Conservation (phyloP, 257 asterid genomes). For the Solanum appendiculatum region DNA sequence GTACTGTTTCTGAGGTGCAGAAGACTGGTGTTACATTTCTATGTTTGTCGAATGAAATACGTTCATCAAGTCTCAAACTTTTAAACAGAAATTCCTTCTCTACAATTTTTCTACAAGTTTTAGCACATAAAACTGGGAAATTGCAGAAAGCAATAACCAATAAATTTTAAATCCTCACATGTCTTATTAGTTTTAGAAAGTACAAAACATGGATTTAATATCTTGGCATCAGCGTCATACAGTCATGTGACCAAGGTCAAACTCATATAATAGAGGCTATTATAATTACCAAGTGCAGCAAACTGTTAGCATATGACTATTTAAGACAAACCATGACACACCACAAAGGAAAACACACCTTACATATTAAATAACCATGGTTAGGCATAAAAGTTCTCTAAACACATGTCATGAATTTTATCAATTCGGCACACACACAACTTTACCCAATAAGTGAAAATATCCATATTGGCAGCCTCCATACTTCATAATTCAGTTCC, state of each 20-base stretch:
- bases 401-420: background rate
- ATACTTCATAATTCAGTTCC: background rate
- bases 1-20: background rate
- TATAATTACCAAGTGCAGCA: background rate
- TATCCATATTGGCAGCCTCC: background rate
- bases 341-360: background rate
- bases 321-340: background rate
- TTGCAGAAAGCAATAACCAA: background rate
- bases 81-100: background rate
- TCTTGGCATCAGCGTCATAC: background rate
- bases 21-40: background rate
- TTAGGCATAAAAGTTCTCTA: background rate
- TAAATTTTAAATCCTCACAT: background rate
- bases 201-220: background rate
- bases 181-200: background rate
- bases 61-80: background rate
- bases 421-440: background rate
- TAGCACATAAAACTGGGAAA: background rate
- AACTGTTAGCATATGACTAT: background rate
- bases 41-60: background rate
- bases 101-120: background rate
- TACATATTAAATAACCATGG: background rate
- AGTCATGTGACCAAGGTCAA: background rate
- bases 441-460: background rate
- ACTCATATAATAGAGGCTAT: background rate